Evolutionary conservation across 75 land plant species (phyloP).

Genomic region (Cunninghamia lanceolata): DNA sequence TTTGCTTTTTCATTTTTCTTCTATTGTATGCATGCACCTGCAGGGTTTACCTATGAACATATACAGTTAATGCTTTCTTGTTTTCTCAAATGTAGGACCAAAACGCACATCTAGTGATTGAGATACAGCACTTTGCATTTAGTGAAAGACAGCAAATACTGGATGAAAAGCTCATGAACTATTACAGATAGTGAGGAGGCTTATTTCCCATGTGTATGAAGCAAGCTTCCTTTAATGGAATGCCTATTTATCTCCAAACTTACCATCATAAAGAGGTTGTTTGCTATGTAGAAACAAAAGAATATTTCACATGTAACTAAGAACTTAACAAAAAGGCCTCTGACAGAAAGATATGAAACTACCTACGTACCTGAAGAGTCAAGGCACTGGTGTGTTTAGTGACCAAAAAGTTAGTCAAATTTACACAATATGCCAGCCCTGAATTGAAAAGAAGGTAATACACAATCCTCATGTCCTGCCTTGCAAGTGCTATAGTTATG

Average conservation of each 20-base stretch:
- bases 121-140: not conserved
- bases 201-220: not conserved
- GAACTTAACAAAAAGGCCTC: not conserved
- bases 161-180: not conserved
- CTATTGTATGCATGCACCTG: not conserved
- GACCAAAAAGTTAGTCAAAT: slow-evolving; percentile 63
- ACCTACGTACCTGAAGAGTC: slow-evolving; percentile 55
- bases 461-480: slow-evolving; percentile 34
- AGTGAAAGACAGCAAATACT: not conserved
- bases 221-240: not conserved
- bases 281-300: not conserved
- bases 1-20: not conserved
- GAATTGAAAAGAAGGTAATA: slow-evolving; percentile 61
- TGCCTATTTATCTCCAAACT: not conserved
- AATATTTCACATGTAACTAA: not conserved
- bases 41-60: not conserved
- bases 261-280: not conserved
- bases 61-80: not conserved
- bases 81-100: not conserved
- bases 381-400: slow-evolving; percentile 71
- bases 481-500: slow-evolving; percentile 42
- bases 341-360: not conserved
- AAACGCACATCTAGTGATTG: not conserved
- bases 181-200: not conserved
- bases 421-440: slow-evolving; percentile 71